Evolutionary conservation across 106 monocot genomes (phyloP), one percentile per base, ranked within the genome.

Genomic region (Alisma plantagoaquatica): DNA sequence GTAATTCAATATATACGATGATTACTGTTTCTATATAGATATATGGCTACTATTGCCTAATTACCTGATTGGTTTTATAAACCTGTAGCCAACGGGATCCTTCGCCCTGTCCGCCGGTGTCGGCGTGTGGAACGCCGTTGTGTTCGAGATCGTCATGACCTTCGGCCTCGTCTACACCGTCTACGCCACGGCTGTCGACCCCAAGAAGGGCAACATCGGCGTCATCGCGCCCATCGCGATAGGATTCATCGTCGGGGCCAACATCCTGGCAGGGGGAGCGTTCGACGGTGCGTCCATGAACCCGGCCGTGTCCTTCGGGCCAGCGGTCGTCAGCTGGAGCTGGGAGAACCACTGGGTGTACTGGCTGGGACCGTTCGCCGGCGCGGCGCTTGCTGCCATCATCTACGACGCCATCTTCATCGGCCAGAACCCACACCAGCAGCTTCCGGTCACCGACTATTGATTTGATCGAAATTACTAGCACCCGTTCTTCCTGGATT

Each of bases 211-310:
- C 2, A 48, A 57, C 48, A 10, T 57, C 48, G 66, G 66, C 7
- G 55, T 66, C 32, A 57, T 66, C 29, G 66, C 66, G 22, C 66
- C 66, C n/a, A 49, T 66, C 8, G 66, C 66, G n/a, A 66, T 66
- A 9, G 66, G 66, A 1, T 55, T 66, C 56, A 57, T 66, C 24
- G 66, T 66, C 2, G 66, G 66, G 3, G 66, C 66, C 20, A 66
- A 57, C 47, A 66, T 66, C 46, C 21, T 66, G 47, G 66, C 56
- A 26, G 66, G 66, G 2, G 66, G 66, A 3, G 48, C 66, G 11
- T 66, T 66, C 38, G 66, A 66, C 33, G 66, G 66, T 11, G 66
- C 66, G 10, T 66, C 66, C n/a, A 66, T 66, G 66, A 66, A 66
- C 47, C 66, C 66, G 2, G 66, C 66, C 10, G 66, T 66, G 43